Evolutionary conservation across 2,329 filamentous ascomycete genomes (phyloP).

Genomic region (Lizonia empirigonia): DNA sequence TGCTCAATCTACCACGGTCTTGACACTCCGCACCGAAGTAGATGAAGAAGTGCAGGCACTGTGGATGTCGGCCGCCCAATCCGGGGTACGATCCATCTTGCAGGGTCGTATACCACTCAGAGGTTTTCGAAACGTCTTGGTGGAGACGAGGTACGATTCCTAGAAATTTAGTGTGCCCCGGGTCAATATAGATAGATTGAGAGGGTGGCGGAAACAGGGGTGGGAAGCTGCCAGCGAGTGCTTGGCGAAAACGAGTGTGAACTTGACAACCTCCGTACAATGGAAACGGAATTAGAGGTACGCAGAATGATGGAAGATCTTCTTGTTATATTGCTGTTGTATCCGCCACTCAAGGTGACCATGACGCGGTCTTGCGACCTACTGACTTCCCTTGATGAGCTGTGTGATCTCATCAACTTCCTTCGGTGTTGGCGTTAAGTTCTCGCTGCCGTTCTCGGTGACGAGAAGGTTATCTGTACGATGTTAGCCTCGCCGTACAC

Average conservation of each 20-base stretch:
- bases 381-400: conserved; percentile 54
- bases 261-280: background rate
- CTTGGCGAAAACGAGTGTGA: conserved; percentile 8
- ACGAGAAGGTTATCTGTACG: conserved; percentile 76
- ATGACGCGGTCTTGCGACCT: background rate
- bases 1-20: conserved; percentile 1
- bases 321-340: conserved; percentile 3
- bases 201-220: background rate
- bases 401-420: conserved; percentile 69
- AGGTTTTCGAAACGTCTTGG: background rate
- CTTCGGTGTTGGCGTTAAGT: conserved; percentile 81
- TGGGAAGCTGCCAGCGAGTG: background rate
- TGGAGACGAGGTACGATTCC: background rate
- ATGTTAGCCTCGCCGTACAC: conserved; percentile 10
- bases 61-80: conserved; percentile 1
- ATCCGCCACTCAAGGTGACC: background rate
- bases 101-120: background rate
- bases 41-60: conserved; percentile 3
- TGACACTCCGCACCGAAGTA: background rate
- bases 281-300: background rate
- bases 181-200: conserved; percentile 14
- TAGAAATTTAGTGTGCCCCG: background rate
- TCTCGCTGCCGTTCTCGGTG: conserved; percentile 78
- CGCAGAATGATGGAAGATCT: conserved; percentile 7
- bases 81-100: background rate